Percentiles rank a stretch among this genome's conserved stretches.
These are phyloP conservation scores for Tricharina praecox DNA, from an alignment of 495 filamentous ascomycete genomes.

Conservation along the genomic window DNA sequence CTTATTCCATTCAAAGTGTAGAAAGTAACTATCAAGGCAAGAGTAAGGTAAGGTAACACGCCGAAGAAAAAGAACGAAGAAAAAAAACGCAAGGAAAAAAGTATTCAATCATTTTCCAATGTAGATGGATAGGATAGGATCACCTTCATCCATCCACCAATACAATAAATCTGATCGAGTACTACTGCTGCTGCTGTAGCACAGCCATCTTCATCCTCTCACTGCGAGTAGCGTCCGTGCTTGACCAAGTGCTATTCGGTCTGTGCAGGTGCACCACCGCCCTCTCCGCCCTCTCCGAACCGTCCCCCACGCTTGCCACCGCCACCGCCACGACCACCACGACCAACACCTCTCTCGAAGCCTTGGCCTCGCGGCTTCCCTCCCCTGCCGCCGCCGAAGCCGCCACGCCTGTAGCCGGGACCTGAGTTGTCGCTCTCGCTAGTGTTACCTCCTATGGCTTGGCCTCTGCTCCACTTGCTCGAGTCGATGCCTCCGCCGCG, in stretches of 20 bases:
- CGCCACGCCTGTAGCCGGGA: constrained; percentile 35
- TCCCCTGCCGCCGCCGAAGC: constrained; percentile 39
- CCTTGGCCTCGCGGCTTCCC: constrained; percentile 28
- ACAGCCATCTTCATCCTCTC: no score
- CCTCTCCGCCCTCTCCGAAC: constrained; percentile 12
- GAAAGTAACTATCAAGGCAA: neutral
- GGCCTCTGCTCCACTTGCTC: constrained; percentile 37
- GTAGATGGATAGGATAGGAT: neutral
- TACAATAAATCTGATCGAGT: neutral
- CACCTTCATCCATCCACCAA: neutral
- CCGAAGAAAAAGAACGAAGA: no score
- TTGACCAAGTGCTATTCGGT: neutral
- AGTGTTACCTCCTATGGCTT: constrained; percentile 36
- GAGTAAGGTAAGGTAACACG: neutral
- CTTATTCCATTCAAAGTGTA: neutral
- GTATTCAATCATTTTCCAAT: neutral
- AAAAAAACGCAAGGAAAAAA: neutral
- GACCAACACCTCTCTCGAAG: constrained; percentile 30
- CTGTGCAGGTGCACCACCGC: neutral
- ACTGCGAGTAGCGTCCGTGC: no score
- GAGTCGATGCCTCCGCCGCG: constrained; percentile 60
- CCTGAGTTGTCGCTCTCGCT: constrained; percentile 51
- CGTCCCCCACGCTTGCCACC: constrained; percentile 28
- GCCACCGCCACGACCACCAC: constrained; percentile 29
- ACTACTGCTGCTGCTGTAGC: neutral